Evolutionary conservation across 441 rosid species (phyloP).

Genomic region (Syzygium malaccense): DNA sequence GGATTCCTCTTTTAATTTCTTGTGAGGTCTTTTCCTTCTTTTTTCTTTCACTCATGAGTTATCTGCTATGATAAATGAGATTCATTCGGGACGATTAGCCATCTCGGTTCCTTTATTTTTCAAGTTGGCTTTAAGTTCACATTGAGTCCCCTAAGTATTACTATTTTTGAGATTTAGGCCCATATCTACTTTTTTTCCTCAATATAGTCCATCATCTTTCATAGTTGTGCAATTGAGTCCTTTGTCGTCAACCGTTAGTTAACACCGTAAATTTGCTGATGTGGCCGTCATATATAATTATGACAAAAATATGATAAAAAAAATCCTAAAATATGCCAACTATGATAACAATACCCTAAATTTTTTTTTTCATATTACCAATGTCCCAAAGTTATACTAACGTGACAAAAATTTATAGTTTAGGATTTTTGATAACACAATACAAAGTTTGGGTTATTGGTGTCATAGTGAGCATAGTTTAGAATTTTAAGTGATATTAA

Average conservation of each 20-base stretch:
- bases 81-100: background rate
- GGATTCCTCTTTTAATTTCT: background rate
- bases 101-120: background rate
- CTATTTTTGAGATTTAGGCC: background rate
- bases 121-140: background rate
- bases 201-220: background rate
- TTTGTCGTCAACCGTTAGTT: background rate
- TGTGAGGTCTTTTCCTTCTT: background rate
- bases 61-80: background rate
- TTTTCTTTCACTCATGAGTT: background rate
- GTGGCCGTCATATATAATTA: background rate
- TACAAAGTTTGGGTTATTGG: background rate
- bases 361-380: background rate
- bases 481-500: background rate
- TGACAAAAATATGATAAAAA: background rate
- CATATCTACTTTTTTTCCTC: background rate
- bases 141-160: background rate
- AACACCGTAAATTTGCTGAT: background rate
- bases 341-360: background rate
- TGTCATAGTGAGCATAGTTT: rapidly evolving
- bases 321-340: background rate
- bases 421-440: background rate
- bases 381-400: background rate
- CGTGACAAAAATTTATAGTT: background rate
- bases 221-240: background rate